phyloP scores from a whole-genome alignment of 352 stramenopile genomes.

The Saprolegnia diclina region DNA sequence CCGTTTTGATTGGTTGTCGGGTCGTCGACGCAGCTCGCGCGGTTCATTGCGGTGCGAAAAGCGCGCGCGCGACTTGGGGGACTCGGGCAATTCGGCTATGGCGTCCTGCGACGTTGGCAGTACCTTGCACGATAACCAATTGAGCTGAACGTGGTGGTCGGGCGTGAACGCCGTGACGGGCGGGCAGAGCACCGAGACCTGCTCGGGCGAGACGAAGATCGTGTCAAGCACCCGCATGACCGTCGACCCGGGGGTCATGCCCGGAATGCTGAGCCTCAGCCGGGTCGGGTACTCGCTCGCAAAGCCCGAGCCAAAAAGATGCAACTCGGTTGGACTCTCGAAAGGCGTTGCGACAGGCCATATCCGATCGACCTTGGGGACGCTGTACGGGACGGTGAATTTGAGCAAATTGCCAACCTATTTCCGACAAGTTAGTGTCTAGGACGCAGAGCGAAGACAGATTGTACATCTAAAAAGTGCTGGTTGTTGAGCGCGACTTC shows the following conservation, averaged over 20 bases:
- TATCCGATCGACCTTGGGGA: slow-evolving; percentile 20
- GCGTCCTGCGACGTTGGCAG: background rate
- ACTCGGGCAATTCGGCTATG: background rate
- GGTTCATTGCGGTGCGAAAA: background rate
- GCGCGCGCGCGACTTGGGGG: background rate
- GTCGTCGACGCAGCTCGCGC: background rate
- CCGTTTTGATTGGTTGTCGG: background rate
- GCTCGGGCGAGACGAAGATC: slow-evolving; percentile 20
- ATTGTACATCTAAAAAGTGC: slow-evolving; percentile 19
- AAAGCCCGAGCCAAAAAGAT: slow-evolving; percentile 22
- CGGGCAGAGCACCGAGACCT: slow-evolving; percentile 14
- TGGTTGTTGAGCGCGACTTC: slow-evolving; percentile 23
- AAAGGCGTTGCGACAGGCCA: slow-evolving; percentile 19
- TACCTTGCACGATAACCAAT: slow-evolving; percentile 1
- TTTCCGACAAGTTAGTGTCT: background rate
- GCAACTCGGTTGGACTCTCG: slow-evolving; percentile 17
- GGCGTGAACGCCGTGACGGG: background rate
- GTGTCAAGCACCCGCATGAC: background rate
- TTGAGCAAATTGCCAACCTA: slow-evolving; percentile 17
- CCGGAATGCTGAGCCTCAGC: slow-evolving; percentile 16
- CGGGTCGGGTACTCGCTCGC: background rate
- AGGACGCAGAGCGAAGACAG: background rate
- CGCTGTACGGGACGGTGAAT: background rate
- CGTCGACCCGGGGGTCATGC: background rate
- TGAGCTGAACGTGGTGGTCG: slow-evolving; percentile 4